phyloP scores from a whole-genome alignment of 2,329 filamentous ascomycete genomes.

The Fusarium veterinarium region DNA sequence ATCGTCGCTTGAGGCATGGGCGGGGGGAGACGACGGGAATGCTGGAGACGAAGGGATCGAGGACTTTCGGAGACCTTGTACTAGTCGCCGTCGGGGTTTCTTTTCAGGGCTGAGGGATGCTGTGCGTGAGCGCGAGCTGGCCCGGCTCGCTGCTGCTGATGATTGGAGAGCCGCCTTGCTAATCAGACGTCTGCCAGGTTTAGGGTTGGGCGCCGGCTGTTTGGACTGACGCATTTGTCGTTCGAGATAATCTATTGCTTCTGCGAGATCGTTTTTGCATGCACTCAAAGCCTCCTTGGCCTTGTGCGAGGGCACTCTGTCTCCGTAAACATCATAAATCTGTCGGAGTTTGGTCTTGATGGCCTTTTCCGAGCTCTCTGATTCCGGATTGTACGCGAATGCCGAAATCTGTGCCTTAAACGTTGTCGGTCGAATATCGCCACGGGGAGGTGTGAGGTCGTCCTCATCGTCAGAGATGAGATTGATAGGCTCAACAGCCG shows the following conservation, averaged over 20 bases:
- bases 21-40: constrained; percentile 36
- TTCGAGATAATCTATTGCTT: constrained; percentile 49
- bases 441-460: constrained; percentile 62
- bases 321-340: constrained; percentile 52
- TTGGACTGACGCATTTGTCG: constrained; percentile 19
- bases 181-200: constrained; percentile 47
- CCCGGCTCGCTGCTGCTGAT: constrained; percentile 19
- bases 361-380: constrained; percentile 48
- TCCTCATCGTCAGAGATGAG: constrained; percentile 63
- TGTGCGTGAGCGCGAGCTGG: constrained; percentile 25
- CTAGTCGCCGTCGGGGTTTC: constrained; percentile 49
- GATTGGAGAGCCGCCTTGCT: constrained; percentile 47
- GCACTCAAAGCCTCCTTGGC: constrained; percentile 50
- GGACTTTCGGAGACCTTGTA: constrained; percentile 51
- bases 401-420: constrained; percentile 57
- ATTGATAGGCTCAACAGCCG: constrained; percentile 57
- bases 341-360: constrained; percentile 52
- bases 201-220: constrained; percentile 28
- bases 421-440: constrained; percentile 71
- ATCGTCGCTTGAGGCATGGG: constrained; percentile 49
- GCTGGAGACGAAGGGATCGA: constrained; percentile 39
- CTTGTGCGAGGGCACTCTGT: constrained; percentile 45
- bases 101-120: constrained; percentile 48
- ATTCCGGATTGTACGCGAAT: constrained; percentile 62
- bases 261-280: constrained; percentile 51